phyloP scores from a whole-genome alignment of 306 rosid species.

The Macrotyloma uniflorum region DNA sequence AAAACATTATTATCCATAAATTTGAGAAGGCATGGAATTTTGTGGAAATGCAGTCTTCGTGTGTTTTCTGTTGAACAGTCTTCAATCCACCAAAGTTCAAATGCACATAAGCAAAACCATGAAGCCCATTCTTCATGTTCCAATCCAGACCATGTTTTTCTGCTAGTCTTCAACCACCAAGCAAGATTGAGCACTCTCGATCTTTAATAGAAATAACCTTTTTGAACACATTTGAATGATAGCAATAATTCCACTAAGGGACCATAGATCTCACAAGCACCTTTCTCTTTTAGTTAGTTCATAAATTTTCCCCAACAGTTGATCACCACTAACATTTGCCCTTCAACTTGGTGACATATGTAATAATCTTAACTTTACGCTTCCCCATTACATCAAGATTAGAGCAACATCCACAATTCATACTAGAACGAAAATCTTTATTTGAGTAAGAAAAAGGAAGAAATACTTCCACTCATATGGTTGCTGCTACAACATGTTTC shows the following conservation, averaged over 20 bases:
- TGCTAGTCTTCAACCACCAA: neutral
- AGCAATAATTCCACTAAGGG: neutral
- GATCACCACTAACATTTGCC: neutral
- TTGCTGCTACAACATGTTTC: neutral
- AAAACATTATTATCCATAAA: neutral
- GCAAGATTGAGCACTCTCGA: neutral
- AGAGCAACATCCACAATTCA: neutral
- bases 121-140: too few species aligned
- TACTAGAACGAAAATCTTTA: neutral
- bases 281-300: neutral
- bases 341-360: neutral
- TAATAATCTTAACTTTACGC: neutral
- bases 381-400: neutral
- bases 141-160: too few species aligned
- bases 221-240: neutral
- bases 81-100: neutral
- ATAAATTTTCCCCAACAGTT: neutral
- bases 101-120: neutral
- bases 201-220: neutral
- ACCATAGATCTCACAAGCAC: neutral
- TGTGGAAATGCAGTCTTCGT: neutral
- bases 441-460: neutral
- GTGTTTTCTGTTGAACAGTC: neutral
- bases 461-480: neutral
- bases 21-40: neutral